These are phyloP conservation scores for Solanum pinnatisectum DNA, from an alignment of 257 asterid species.

Conservation along the genomic window DNA sequence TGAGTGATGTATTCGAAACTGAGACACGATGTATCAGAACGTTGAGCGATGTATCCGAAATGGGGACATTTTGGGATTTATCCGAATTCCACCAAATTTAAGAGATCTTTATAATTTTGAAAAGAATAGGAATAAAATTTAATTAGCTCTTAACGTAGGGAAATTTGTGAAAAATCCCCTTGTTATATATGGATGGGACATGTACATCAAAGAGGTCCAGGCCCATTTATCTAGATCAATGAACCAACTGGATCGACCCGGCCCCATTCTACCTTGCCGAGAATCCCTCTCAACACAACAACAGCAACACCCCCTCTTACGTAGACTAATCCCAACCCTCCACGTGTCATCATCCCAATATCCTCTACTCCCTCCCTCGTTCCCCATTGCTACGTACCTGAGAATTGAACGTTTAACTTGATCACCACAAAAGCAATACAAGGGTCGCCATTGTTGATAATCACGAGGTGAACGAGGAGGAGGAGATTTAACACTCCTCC, in stretches of 20 bases:
- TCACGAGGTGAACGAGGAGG: neutral
- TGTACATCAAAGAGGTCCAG: constrained; percentile 23
- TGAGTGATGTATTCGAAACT: no score
- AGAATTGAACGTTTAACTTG: constrained; percentile 14
- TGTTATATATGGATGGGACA: constrained; percentile 14
- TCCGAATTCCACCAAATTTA: no score
- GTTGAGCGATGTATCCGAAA: no score
- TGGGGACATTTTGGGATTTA: rapidly evolving
- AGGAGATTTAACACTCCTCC: neutral
- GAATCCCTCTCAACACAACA: constrained; percentile 1
- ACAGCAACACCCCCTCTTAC: neutral
- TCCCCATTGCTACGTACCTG: neutral
- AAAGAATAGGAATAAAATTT: neutral
- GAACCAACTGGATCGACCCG: neutral
- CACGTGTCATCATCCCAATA: neutral
- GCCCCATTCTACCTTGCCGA: constrained; percentile 1
- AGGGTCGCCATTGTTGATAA: neutral
- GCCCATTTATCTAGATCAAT: constrained; percentile 1
- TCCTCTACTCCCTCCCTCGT: neutral
- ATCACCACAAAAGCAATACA: neutral
- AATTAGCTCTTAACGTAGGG: neutral
- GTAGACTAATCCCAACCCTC: neutral
- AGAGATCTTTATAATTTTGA: neutral
- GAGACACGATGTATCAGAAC: no score
- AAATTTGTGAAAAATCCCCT: neutral